phyloP scores from a whole-genome alignment of 768 basidiomycete genomes.

The Vishniacozyma victoriae region DNA sequence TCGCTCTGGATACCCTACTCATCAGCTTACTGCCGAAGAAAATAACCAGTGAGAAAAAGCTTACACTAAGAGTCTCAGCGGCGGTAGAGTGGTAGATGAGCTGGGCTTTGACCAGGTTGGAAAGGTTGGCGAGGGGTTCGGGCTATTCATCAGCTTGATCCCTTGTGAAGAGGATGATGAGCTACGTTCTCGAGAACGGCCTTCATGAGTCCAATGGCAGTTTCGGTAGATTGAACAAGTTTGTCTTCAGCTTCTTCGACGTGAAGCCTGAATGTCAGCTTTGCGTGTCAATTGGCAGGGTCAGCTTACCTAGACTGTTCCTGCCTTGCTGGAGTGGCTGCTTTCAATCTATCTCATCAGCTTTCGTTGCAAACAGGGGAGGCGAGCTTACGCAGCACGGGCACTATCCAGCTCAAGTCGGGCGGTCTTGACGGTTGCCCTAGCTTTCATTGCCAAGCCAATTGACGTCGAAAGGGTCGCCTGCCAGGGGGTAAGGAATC shows the following conservation, averaged over 20 bases:
- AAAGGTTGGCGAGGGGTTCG: slow-evolving; percentile 89
- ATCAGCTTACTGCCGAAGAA: neutral
- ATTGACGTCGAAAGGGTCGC: slow-evolving; percentile 76
- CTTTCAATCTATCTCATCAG: slow-evolving; percentile 62
- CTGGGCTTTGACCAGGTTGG: slow-evolving; percentile 86
- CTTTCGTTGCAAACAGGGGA: neutral
- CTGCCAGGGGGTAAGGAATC: slow-evolving; percentile 51
- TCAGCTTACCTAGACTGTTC: slow-evolving; percentile 66
- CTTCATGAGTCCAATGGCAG: slow-evolving; percentile 94
- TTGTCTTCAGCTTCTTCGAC: slow-evolving; percentile 63
- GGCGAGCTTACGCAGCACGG: slow-evolving; percentile 38
- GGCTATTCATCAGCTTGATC: slow-evolving; percentile 55
- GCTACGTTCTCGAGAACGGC: slow-evolving; percentile 95
- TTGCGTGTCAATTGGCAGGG: neutral
- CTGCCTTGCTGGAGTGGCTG: slow-evolving; percentile 64
- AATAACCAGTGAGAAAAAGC: slow-evolving; percentile 13
- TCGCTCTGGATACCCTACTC: slow-evolving; percentile 66
- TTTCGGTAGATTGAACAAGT: slow-evolving; percentile 94
- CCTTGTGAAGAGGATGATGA: neutral
- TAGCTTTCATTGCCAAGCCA: slow-evolving; percentile 82
- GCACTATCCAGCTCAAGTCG: slow-evolving; percentile 85
- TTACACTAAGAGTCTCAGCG: slow-evolving; percentile 50
- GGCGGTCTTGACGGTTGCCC: slow-evolving; percentile 49
- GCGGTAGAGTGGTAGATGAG: slow-evolving; percentile 48
- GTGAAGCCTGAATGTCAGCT: slow-evolving; percentile 54